Evolutionary conservation across 192 early-diverging fungal species (phyloP), one percentile per base, ranked within the genome.

Genomic region (Podila horticola): DNA sequence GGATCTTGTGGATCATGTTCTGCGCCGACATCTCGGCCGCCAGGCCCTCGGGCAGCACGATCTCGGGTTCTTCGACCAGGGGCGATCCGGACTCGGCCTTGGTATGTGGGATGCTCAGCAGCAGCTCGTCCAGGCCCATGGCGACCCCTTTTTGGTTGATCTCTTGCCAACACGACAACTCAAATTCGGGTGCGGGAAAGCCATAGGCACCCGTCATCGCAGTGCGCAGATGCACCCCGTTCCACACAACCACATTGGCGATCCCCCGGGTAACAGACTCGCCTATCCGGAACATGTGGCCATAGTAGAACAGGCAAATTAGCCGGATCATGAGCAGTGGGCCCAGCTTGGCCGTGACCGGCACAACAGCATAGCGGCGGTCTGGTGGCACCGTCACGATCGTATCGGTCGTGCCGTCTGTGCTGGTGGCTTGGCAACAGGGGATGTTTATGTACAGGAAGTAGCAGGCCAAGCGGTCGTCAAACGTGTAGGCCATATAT

Each of bases 271-370:
- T 82, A 13, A 84, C 38, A 1, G 83, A 84, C 0, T 59, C 73
- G 4, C 83, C 83, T 6, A 74, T 64, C 20, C 59, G 55, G 66
- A 84, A 82, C 20, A 81, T 34, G 52, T 84, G 83, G 36, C 74
- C 77, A 62, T 84, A 84, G 31, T 84, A 82, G 58, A 82, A 84
- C 28, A 74, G 45, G 26, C 60, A 20, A 4, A 84, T 62, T 15
- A 82, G 30, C 30, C 83, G 70, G 22, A 84, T 84, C 70, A 84
- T 72, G 55, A 84, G 58, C 38, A 84, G 45, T 11, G 83, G 83
- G 1, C 83, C 83, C 26, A 79, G 52, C 49, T 74, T 74, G 6
- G 64, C 63, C 29, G 77, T 67, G 20, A 84, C 75, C 0, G 83
- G 83, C 4, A 79, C 52, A 5, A 82, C 19, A 12, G 74, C 74